Evolutionary conservation across 805 yeast genomes (phyloP).

Genomic region (Ogataea trehalophila): DNA sequence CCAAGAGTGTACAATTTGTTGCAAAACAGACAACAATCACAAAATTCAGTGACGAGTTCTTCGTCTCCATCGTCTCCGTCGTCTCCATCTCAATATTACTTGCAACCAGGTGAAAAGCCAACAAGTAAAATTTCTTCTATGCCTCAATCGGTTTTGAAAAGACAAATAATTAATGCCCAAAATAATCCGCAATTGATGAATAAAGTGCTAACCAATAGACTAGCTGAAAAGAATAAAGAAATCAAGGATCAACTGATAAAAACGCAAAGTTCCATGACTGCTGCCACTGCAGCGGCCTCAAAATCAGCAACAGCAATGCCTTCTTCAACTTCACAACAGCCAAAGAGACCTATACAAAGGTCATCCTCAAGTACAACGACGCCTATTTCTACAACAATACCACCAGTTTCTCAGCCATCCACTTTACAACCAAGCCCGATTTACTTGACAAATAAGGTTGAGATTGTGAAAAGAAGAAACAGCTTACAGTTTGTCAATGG

Average conservation of each 20-base stretch:
- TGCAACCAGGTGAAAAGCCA: slow-evolving; percentile 20
- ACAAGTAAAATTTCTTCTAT: slow-evolving; percentile 25
- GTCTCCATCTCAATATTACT: slow-evolving; percentile 17
- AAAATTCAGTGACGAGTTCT: background rate
- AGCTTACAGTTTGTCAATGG: slow-evolving; percentile 25
- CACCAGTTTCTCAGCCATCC: slow-evolving; percentile 4
- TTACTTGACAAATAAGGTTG: slow-evolving; percentile 30
- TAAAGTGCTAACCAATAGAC: slow-evolving; percentile 29
- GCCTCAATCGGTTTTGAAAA: slow-evolving; percentile 26
- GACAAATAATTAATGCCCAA: slow-evolving; percentile 29
- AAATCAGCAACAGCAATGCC: slow-evolving; percentile 5
- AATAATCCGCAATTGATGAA: slow-evolving; percentile 30
- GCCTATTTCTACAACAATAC: background rate
- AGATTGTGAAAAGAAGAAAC: slow-evolving; percentile 19
- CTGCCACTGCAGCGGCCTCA: slow-evolving; percentile 22
- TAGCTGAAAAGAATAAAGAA: slow-evolving; percentile 27
- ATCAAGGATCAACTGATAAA: slow-evolving; percentile 20
- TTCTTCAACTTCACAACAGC: background rate
- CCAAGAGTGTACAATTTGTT: slow-evolving; percentile 27
- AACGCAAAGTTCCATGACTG: slow-evolving; percentile 8
- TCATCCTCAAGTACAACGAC: background rate
- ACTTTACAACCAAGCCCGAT: slow-evolving; percentile 2
- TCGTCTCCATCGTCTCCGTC: slow-evolving; percentile 6
- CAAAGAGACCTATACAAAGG: background rate
- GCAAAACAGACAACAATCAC: slow-evolving; percentile 24